Evolutionary conservation across 1,284 basidiomycete genomes (phyloP).

Genomic region (Sutorius eximius): DNA sequence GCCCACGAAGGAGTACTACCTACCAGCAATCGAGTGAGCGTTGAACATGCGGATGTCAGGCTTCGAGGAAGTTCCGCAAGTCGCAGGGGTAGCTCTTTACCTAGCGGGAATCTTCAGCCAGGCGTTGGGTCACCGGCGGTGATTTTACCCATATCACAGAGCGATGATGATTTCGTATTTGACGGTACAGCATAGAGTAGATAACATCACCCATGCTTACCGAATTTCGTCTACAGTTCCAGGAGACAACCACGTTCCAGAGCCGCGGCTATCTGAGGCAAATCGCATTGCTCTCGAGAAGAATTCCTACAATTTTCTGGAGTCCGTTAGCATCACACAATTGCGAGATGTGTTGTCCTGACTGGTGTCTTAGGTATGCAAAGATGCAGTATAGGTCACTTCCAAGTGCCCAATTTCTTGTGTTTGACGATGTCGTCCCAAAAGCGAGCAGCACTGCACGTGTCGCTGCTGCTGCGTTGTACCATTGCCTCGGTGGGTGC

Average conservation of each 20-base stretch:
- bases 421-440: conserved; percentile 67
- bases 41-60: conserved; percentile 52
- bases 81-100: conserved; percentile 51
- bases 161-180: conserved; percentile 64
- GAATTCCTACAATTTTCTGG: conserved; percentile 75
- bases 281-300: conserved; percentile 63
- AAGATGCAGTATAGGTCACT: conserved; percentile 71
- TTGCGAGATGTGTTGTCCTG: not conserved
- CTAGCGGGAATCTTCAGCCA: conserved; percentile 45
- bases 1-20: conserved; percentile 36
- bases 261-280: conserved; percentile 54
- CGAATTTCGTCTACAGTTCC: conserved; percentile 21
- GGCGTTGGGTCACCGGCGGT: conserved; percentile 49
- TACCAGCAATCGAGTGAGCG: conserved; percentile 46
- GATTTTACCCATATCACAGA: conserved; percentile 41
- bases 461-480: conserved; percentile 75
- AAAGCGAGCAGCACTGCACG: conserved; percentile 63
- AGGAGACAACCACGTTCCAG: conserved; percentile 38
- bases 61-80: conserved; percentile 55
- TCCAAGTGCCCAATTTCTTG: conserved; percentile 46
- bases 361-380: conserved; percentile 53
- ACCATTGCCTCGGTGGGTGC: conserved; percentile 73
- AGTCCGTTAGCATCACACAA: conserved; percentile 45
- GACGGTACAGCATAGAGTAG: conserved; percentile 43
- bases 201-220: conserved; percentile 1